A percentile compares a stretch with the other conserved stretches of the same genome.
Conservation (phyloP, 768 basidiomycete genomes). For the Boletellus emodensis region DNA sequence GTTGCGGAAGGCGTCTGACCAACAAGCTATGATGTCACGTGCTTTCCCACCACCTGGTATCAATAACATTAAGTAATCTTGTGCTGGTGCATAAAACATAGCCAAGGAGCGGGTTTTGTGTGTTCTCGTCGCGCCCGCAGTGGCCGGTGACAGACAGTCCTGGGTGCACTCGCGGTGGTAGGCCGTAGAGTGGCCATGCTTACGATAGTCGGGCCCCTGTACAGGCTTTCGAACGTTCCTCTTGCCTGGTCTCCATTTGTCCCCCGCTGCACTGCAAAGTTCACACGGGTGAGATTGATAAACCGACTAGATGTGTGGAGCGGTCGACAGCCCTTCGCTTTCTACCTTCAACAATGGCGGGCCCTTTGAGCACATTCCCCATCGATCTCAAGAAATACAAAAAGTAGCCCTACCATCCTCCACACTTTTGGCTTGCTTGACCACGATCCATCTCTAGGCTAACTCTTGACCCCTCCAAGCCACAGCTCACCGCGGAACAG, state of each 20-base stretch:
- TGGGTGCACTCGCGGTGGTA: too few species aligned
- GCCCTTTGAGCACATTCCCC: slow-evolving; percentile 53
- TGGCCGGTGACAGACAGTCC: too few species aligned
- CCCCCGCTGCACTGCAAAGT: slow-evolving; percentile 9
- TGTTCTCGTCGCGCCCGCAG: too few species aligned
- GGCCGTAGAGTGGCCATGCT: too few species aligned
- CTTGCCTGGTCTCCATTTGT: background rate
- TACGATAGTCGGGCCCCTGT: background rate
- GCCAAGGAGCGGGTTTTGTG: too few species aligned
- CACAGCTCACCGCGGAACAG: slow-evolving; percentile 60
- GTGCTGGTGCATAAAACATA: background rate
- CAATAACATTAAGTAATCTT: background rate
- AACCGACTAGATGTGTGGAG: slow-evolving; percentile 6
- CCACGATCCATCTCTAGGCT: slow-evolving; percentile 42
- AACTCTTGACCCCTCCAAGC: slow-evolving; percentile 65
- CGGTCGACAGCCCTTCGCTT: background rate
- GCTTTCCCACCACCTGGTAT: background rate
- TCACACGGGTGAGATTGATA: slow-evolving; percentile 27
- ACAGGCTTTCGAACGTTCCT: slow-evolving; percentile 16
- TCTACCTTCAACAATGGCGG: slow-evolving; percentile 35
- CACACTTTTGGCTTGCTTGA: background rate
- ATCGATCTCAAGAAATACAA: slow-evolving; percentile 76
- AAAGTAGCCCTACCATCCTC: slow-evolving; percentile 42
- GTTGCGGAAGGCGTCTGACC: too few species aligned
- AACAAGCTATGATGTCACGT: slow-evolving; percentile 4